A percentile compares a stretch with the other conserved stretches of the same genome.
Conservation (phyloP, 345 rosid genomes). For the Brassica carinata region DNA sequence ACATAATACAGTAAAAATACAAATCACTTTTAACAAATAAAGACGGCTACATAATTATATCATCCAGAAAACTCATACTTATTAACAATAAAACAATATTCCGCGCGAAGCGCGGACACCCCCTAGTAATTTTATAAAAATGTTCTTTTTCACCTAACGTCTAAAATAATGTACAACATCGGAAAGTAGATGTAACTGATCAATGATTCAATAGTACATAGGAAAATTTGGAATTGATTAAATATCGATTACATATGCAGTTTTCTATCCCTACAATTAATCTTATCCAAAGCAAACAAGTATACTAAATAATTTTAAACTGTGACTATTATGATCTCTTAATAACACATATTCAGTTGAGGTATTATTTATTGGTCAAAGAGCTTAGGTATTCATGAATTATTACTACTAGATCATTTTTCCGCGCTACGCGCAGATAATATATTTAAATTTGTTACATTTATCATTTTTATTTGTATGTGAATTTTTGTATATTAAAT, state of each 20-base stretch:
- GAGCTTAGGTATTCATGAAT: not conserved
- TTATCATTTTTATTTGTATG: too few species aligned
- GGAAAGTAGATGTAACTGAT: not conserved
- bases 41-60: too few species aligned
- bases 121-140: not conserved
- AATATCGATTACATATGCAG: not conserved
- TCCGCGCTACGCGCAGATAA: too few species aligned
- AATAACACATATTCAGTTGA: not conserved
- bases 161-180: not conserved
- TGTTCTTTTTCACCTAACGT: conserved; percentile 5
- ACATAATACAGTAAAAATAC: too few species aligned
- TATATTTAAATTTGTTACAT: too few species aligned
- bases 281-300: not conserved
- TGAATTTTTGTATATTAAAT: too few species aligned
- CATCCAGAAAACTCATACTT: too few species aligned
- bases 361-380: not conserved
- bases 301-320: not conserved
- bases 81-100: too few species aligned
- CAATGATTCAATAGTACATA: not conserved
- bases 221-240: not conserved
- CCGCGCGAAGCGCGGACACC: too few species aligned
- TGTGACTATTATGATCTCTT: not conserved
- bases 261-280: not conserved
- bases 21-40: too few species aligned
- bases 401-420: too few species aligned